Evolutionary conservation across 2,329 filamentous ascomycete species (phyloP), one percentile per base, ranked within the genome.

Genomic region (Arthrocladium fulminans): DNA sequence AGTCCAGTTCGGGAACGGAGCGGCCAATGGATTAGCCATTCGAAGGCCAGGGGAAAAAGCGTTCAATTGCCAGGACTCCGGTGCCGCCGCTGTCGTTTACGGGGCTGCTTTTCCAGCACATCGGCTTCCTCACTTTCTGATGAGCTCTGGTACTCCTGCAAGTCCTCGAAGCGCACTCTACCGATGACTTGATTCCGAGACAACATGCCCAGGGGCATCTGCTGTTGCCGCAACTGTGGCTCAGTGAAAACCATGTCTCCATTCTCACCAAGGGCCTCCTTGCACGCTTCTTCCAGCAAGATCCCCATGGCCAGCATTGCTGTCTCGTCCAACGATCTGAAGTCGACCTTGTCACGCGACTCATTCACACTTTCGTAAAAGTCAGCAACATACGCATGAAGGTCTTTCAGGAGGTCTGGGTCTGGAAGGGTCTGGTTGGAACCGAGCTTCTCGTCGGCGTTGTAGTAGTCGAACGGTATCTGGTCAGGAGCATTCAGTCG

Each of bases 281-380:
- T 67, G 0, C 71, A 70, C 19, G 73, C 67, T 60, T 83, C 79
- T 62, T 83, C 80, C 22, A 82, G 59, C 27, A 83, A 56, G 12
- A 83, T 73, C 0, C 79, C 77, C 56, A 81, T 60, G 1, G 77
- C 77, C 54, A 83, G 69, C 48, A 83, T 60, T 1, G 79, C 78
- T 7, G 77, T 81, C 61, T 80, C 79, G 50, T 82, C 77, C 68
- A 83, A 70, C 51, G 72, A 78, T 41, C 67, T 67, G 56, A 72
- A 75, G 45, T 73, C 67, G 27, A 62, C 56, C 38, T 58, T 59
- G 2, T 66, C 67, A 5, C 56, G 55, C 20, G 66, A 60, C 1
- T 52, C 50, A 2, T 62, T 63, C 2, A 62, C 60, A 29, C 61
- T 60, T 24, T 60, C 64, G 59, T 80, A 81, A 54, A 74, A 75